These are phyloP conservation scores for Pseudoscleropodium purum DNA, from an alignment of 225 moss, liverwort and hornwort genomes.

Conservation along the genomic window DNA sequence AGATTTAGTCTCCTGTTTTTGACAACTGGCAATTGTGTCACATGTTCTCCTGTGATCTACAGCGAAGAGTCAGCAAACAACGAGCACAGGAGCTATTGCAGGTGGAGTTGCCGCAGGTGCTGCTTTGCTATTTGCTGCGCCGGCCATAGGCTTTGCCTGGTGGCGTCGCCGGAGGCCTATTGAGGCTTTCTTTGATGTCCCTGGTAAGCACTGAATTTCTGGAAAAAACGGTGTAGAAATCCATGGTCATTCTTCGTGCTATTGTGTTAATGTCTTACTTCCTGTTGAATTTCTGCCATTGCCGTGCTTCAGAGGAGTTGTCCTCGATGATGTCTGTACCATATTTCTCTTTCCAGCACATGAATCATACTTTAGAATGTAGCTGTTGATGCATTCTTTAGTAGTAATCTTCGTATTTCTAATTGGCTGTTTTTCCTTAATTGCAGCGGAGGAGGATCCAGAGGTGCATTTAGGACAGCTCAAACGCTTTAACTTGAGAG, in stretches of 20 bases:
- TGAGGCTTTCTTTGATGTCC: conserved; percentile 92
- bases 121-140: conserved; percentile 61
- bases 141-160: conserved; percentile 67
- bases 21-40: neutral
- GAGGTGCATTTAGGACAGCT: conserved; percentile 88
- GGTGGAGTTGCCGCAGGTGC: conserved; percentile 82
- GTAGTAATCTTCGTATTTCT: neutral
- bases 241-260: neutral
- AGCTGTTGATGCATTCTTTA: neutral
- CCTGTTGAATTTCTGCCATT: neutral
- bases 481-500: conserved; percentile 73
- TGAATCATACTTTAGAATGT: neutral
- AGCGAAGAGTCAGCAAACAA: conserved; percentile 37
- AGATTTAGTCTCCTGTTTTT: neutral
- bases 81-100: conserved; percentile 70
- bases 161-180: conserved; percentile 62
- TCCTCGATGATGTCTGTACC: neutral
- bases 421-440: neutral
- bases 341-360: neutral
- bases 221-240: neutral
- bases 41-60: neutral
- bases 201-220: conserved; percentile 34
- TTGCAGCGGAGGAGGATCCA: conserved; percentile 86
- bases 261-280: neutral
- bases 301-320: neutral